These are phyloP conservation scores for Moesziomyces globuligerus DNA, from an alignment of 1,284 basidiomycete genomes.

Conservation along the genomic window DNA sequence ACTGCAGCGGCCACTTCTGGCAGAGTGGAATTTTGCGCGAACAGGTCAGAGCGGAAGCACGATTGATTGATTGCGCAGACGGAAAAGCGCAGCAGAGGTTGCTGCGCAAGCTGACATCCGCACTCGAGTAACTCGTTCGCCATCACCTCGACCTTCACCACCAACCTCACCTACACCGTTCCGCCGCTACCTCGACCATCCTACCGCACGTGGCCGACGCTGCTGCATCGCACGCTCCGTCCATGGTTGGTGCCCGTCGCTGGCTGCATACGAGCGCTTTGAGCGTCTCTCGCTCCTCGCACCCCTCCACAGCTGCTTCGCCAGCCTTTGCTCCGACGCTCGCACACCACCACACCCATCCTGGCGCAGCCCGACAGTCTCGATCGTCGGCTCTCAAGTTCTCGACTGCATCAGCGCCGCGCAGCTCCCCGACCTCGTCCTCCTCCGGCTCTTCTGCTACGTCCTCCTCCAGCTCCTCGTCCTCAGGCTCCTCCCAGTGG, in stretches of 20 bases:
- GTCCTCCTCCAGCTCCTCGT: conserved; percentile 20
- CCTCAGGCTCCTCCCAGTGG: conserved; percentile 32
- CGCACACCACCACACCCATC: conserved; percentile 2
- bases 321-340: conserved; percentile 10
- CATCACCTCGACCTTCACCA: not conserved
- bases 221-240: not conserved
- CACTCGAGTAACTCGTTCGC: too few species aligned
- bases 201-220: not conserved
- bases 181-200: not conserved
- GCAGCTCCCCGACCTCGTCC: conserved; percentile 16
- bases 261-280: conserved; percentile 26
- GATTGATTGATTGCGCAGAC: too few species aligned
- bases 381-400: conserved; percentile 7
- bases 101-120: too few species aligned
- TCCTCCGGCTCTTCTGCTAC: conserved; percentile 27
- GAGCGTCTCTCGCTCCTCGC: conserved; percentile 31
- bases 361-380: not conserved
- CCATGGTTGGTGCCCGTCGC: conserved; percentile 31
- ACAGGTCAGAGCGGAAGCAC: not conserved
- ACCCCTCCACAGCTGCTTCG: conserved; percentile 2
- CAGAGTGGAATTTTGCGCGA: not conserved
- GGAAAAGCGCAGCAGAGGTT: too few species aligned
- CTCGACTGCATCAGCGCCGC: conserved; percentile 15
- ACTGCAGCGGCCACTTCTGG: not conserved
- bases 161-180: not conserved